Percentiles rank a stretch among this genome's conserved stretches.
Evolutionary conservation across 345 rosid genomes (phyloP).

Genomic region (Erodium maritimum): DNA sequence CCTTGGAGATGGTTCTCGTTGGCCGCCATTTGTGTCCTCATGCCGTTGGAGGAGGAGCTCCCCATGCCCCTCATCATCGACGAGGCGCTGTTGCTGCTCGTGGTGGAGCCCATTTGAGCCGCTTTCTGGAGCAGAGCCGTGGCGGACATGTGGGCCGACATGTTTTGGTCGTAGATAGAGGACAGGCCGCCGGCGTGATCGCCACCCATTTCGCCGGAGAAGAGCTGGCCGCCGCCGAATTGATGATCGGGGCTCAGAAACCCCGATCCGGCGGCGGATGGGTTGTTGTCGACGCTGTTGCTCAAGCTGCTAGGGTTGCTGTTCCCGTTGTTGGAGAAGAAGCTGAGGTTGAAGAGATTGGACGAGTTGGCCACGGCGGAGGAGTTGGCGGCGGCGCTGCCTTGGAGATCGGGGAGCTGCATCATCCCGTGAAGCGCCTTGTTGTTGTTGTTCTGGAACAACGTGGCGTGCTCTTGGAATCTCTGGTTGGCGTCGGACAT

Average conservation of each 20-base stretch:
- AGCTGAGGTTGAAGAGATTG: slow-evolving; percentile 50
- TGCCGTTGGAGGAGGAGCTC: slow-evolving; percentile 17
- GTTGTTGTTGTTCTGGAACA: slow-evolving; percentile 10
- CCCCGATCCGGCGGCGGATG: slow-evolving; percentile 6
- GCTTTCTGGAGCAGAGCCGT: slow-evolving; percentile 81
- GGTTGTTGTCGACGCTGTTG: slow-evolving; percentile 12
- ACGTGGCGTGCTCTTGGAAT: slow-evolving; percentile 23
- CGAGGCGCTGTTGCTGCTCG: slow-evolving; percentile 31
- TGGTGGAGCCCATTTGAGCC: slow-evolving; percentile 71
- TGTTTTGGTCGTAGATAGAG: slow-evolving; percentile 31
- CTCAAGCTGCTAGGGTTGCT: slow-evolving; percentile 16
- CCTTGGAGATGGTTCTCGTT: slow-evolving; percentile 4
- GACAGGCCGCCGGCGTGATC: slow-evolving; percentile 22
- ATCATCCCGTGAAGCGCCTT: slow-evolving; percentile 27
- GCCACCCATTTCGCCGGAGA: slow-evolving; percentile 25
- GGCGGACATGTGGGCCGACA: slow-evolving; percentile 51
- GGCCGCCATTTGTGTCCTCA: slow-evolving; percentile 5
- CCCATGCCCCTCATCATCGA: slow-evolving; percentile 46
- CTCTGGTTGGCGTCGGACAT: slow-evolving; percentile 23
- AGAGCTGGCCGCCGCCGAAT: slow-evolving; percentile 16
- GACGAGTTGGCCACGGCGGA: slow-evolving; percentile 15
- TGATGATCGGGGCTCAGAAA: slow-evolving; percentile 14
- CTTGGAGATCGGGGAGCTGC: slow-evolving; percentile 42
- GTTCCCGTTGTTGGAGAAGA: slow-evolving; percentile 22
- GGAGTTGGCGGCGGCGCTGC: slow-evolving; percentile 12